Percentiles rank a stretch among this genome's conserved stretches.
Conservation (phyloP, 2,329 filamentous ascomycete species). For the Aspergillus novoparasiticus region DNA sequence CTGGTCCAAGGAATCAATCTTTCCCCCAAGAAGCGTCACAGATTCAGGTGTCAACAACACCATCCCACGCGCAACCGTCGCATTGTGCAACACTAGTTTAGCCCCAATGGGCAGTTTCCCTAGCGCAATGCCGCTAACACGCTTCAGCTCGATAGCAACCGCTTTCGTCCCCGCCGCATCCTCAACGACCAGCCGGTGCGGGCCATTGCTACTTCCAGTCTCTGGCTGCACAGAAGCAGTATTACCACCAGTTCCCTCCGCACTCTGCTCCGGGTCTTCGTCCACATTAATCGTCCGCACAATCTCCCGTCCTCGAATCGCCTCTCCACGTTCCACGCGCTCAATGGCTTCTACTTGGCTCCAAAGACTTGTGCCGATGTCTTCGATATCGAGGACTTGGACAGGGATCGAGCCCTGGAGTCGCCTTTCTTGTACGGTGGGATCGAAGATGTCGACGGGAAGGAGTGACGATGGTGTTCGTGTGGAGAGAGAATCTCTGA, state of each 20-base stretch:
- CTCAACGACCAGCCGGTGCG: slow-evolving; percentile 81
- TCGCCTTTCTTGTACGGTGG: slow-evolving; percentile 56
- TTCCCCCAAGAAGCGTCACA: slow-evolving; percentile 79
- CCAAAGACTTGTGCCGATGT: slow-evolving; percentile 78
- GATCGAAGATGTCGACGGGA: slow-evolving; percentile 60
- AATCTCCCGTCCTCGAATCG: slow-evolving; percentile 72
- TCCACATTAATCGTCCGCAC: slow-evolving; percentile 68
- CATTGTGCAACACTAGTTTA: slow-evolving; percentile 73
- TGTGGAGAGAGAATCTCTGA: slow-evolving; percentile 63
- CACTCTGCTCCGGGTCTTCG: slow-evolving; percentile 45
- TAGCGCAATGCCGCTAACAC: slow-evolving; percentile 66
- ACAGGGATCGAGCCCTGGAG: slow-evolving; percentile 68
- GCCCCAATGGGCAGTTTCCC: slow-evolving; percentile 68
- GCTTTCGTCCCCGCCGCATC: slow-evolving; percentile 71
- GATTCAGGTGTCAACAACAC: slow-evolving; percentile 73
- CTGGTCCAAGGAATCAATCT: slow-evolving; percentile 78
- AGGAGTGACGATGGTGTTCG: slow-evolving; percentile 51
- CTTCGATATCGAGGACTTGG: slow-evolving; percentile 84
- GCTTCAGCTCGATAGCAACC: slow-evolving; percentile 71
- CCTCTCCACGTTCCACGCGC: slow-evolving; percentile 53
- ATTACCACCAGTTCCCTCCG: slow-evolving; percentile 17
- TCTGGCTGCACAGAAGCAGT: slow-evolving; percentile 14
- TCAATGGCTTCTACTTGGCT: slow-evolving; percentile 77
- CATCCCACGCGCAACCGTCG: slow-evolving; percentile 70
- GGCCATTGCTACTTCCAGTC: slow-evolving; percentile 47